A percentile compares a stretch with the other conserved stretches of the same genome.
Conservation (phyloP, 768 basidiomycete species). For the Serendipita vermifera region DNA sequence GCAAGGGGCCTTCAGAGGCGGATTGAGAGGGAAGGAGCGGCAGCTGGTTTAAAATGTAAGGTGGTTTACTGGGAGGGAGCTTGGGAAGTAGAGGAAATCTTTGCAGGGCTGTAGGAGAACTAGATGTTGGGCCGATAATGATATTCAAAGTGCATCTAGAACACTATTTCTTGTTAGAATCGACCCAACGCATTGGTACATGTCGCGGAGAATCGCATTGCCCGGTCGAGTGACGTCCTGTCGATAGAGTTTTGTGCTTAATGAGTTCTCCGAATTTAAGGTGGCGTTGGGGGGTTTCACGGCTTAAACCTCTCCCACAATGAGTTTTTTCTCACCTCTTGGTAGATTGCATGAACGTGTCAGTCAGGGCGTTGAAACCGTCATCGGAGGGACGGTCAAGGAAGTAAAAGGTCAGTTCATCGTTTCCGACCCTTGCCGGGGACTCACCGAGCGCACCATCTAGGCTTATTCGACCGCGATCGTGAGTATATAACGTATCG, state of each 20-base stretch:
- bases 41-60: constrained; percentile 51
- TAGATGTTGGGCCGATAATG: too few species aligned
- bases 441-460: too few species aligned
- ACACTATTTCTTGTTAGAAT: too few species aligned
- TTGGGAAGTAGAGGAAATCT: constrained; percentile 90
- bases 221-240: too few species aligned
- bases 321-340: neutral
- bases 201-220: too few species aligned
- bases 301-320: neutral
- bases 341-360: neutral
- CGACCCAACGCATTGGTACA: too few species aligned
- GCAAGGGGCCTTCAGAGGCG: constrained; percentile 67
- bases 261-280: too few species aligned
- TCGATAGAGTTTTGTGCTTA: too few species aligned
- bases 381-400: constrained; percentile 1
- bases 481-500: neutral
- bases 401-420: neutral
- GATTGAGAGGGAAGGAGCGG: constrained; percentile 56
- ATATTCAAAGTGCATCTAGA: too few species aligned
- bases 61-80: constrained; percentile 84
- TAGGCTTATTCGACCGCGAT: constrained; percentile 4
- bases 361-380: neutral
- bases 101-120: constrained; percentile 28
- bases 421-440: too few species aligned
- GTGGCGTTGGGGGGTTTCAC: too few species aligned